phyloP scores from a whole-genome alignment of 208 protist genomes.

The Crithidia brevicula region DNA sequence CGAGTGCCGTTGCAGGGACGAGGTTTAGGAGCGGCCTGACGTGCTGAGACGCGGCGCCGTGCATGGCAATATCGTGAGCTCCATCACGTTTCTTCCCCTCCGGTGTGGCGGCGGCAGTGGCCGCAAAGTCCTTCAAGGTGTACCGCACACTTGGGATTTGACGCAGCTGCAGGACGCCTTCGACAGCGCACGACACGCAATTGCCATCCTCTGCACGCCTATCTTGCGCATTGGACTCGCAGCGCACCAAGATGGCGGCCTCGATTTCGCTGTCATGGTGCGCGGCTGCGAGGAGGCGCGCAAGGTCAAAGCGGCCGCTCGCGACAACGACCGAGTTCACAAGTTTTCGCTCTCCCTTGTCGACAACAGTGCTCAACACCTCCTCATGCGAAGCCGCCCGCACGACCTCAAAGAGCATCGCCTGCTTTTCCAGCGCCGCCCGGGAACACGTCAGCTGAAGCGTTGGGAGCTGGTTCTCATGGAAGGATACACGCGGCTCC shows the following conservation, averaged over 20 bases:
- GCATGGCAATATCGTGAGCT: too few relatives aligned
- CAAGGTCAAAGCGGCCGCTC: neutral
- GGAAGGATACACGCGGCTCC: constrained; percentile 8
- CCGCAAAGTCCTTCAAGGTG: neutral
- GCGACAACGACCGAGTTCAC: neutral
- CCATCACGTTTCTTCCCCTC: neutral
- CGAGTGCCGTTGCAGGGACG: neutral
- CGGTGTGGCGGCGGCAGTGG: neutral
- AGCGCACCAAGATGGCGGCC: constrained; percentile 7
- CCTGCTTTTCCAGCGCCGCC: constrained; percentile 4
- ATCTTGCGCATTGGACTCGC: too few relatives aligned
- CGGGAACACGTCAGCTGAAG: constrained; percentile 24
- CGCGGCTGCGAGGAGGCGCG: constrained; percentile 6
- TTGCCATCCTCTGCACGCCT: too few relatives aligned
- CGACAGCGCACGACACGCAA: neutral
- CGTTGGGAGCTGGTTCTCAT: constrained; percentile 5
- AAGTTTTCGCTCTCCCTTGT: neutral
- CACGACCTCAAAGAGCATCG: constrained; percentile 18
- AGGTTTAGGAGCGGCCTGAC: neutral
- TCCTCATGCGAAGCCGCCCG: neutral
- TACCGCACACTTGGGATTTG: constrained; percentile 1
- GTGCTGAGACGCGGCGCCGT: neutral
- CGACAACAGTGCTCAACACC: neutral
- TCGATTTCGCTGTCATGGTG: constrained; percentile 13
- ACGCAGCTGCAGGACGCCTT: neutral